Evolutionary conservation across 1,284 basidiomycete genomes (phyloP), one percentile per base, ranked within the genome.

Genomic region (Ganoderma lingzhi): DNA sequence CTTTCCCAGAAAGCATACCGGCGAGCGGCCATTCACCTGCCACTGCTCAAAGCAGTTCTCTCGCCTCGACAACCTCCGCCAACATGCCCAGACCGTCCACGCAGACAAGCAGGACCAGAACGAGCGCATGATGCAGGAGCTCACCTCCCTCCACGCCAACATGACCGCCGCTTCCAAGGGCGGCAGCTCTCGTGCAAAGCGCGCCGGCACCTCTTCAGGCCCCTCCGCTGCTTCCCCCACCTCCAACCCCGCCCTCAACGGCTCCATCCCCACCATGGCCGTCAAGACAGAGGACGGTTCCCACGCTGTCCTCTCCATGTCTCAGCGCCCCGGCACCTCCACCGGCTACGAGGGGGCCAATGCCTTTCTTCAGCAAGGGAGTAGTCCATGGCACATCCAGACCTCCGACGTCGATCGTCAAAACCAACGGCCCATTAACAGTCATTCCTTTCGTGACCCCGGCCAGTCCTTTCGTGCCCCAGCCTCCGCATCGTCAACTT

Each of bases 31-130:
- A 5, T 98, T 98, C 82, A 90, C 90, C 61, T 99, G 97, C 79
- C 96, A 98, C 78, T 99, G 97, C 83, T 90, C 91, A 37, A 97
- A 98, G 80, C 93, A 97, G 70, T 98, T 99, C 79, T 97, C 96
- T 19, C 92, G 97, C 32, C 91, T 98, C 77, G 97, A 99, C 84
- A 99, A 99, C 79, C 88, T 99, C 14, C 91, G 97, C 60, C 97
- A 98, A 78, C 97, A 99, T 81, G 95, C 96, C 0, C 94, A 97
- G 83, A 98, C 96, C 3, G 96, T 98, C 2, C 97, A 99, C 78
- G 91, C 96, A 35, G 96, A 98, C 78, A 94, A 93, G 82, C 88
- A 88, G 78, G 92, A 94, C 0, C 88, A 92, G 79, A 99, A 98
- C 84, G 95, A 97, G 79, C 84, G 87, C 58, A 96, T 97, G 94